Percentiles rank a stretch among this genome's conserved stretches.
Conservation (phyloP, 805 yeast genomes). For the Candida chauliodis region DNA sequence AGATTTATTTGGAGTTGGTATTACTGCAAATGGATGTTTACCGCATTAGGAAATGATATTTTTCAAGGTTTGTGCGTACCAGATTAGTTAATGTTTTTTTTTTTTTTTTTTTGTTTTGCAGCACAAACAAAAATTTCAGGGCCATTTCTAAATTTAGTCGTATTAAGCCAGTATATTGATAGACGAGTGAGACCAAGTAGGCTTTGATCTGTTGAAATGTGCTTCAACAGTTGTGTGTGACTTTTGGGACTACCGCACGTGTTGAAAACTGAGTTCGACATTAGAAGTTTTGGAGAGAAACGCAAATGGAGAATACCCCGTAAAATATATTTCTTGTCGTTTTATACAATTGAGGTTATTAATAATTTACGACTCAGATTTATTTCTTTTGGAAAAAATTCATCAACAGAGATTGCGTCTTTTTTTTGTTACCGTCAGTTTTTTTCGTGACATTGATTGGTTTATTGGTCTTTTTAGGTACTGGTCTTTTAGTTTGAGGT, state of each 20-base stretch:
- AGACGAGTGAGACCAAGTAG: too few species aligned
- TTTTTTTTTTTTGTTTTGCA: too few species aligned
- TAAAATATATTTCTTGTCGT: slow-evolving; percentile 8
- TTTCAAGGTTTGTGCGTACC: neutral
- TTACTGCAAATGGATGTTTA: slow-evolving; percentile 5
- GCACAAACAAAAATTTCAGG: slow-evolving; percentile 1
- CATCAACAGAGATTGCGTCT: slow-evolving; percentile 43
- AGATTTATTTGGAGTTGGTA: neutral
- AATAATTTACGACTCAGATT: neutral
- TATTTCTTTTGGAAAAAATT: slow-evolving; percentile 44
- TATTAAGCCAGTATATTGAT: neutral
- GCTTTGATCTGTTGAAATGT: too few species aligned
- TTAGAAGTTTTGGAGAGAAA: too few species aligned
- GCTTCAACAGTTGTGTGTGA: too few species aligned
- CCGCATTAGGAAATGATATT: slow-evolving; percentile 6
- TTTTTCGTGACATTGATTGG: slow-evolving; percentile 10
- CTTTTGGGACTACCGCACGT: neutral
- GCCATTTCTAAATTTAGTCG: too few species aligned
- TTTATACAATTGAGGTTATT: slow-evolving; percentile 7
- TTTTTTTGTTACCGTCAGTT: slow-evolving; percentile 16
- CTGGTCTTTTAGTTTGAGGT: slow-evolving; percentile 8
- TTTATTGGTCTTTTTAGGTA: slow-evolving; percentile 9
- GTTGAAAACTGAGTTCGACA: too few species aligned
- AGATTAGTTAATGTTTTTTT: too few species aligned
- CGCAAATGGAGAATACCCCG: neutral